These are phyloP conservation scores for Ascochyta rabiei DNA, from an alignment of 2,329 filamentous ascomycete genomes.

Conservation along the genomic window DNA sequence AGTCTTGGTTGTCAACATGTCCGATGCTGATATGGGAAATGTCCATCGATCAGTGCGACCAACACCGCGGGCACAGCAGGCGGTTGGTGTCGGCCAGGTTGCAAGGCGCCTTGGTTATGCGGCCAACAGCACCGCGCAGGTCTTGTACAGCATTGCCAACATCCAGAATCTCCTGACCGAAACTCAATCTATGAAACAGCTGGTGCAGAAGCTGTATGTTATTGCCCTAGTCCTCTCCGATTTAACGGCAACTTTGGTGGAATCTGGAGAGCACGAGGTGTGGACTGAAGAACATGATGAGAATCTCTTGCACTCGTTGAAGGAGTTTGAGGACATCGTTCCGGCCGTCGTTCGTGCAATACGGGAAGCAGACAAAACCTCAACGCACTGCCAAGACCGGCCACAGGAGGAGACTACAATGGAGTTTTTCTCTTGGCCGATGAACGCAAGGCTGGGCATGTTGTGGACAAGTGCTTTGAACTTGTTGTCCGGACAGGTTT, in stretches of 20 bases:
- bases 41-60: neutral
- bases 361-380: neutral
- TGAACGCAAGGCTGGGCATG: neutral
- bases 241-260: neutral
- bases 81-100: neutral
- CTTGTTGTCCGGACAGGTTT: neutral
- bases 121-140: neutral
- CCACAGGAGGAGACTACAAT: neutral
- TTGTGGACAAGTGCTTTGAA: neutral
- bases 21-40: neutral
- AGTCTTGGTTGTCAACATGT: neutral
- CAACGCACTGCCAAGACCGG: neutral
- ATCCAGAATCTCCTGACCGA: neutral
- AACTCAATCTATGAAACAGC: neutral
- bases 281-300: slow-evolving; percentile 2
- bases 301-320: neutral
- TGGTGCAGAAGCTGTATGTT: neutral
- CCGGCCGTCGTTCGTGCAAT: neutral
- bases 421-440: neutral
- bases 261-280: neutral
- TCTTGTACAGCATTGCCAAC: neutral
- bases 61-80: neutral
- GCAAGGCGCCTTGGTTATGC: neutral
- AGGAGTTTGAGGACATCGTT: neutral
- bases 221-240: neutral